Percentiles rank a stretch among this genome's conserved stretches.
Conservation (phyloP, 345 rosid species). For the Gossypium sturtianum region DNA sequence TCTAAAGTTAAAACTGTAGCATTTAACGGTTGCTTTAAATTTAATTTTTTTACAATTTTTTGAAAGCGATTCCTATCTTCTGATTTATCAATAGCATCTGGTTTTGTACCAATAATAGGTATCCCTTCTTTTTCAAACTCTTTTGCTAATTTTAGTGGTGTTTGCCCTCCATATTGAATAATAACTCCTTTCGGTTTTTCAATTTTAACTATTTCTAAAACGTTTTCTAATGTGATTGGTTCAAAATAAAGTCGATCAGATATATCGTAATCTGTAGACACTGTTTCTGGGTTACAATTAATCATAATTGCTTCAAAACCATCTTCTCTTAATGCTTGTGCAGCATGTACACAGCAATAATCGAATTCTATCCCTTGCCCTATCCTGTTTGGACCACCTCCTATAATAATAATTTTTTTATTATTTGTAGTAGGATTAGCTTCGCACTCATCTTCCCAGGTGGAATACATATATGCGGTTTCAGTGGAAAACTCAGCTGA, state of each 20-base stretch:
- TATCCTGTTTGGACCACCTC: constrained; percentile 97
- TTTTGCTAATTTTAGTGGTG: constrained; percentile 90
- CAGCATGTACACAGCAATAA: constrained; percentile 96
- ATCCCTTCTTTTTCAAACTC: too few relatives aligned
- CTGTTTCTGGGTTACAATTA: constrained; percentile 98
- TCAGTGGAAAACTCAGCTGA: too few relatives aligned
- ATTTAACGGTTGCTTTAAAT: constrained; percentile 89
- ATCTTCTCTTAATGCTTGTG: constrained; percentile 82
- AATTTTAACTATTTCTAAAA: constrained; percentile 71
- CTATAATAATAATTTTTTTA: constrained; percentile 90
- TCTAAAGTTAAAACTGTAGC: too few relatives aligned
- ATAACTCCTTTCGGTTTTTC: constrained; percentile 95
- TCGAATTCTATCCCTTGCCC: constrained; percentile 99
- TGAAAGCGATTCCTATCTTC: constrained; percentile 93
- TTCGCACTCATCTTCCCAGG: constrained; percentile 90
- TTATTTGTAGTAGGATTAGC: constrained; percentile 73
- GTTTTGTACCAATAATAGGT: constrained; percentile 91
- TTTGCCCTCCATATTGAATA: constrained; percentile 97
- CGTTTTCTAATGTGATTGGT: constrained; percentile 88
- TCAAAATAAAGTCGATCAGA: constrained; percentile 95
- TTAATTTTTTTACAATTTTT: constrained; percentile 64
- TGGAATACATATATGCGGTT: constrained; percentile 96
- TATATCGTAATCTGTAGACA: constrained; percentile 91
- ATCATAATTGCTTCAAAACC: constrained; percentile 97
- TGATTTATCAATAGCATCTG: constrained; percentile 93